A percentile compares a stretch with the other conserved stretches of the same genome.
Evolutionary conservation across 305 asterid species (phyloP).

Genomic region (Ajuga reptans): DNA sequence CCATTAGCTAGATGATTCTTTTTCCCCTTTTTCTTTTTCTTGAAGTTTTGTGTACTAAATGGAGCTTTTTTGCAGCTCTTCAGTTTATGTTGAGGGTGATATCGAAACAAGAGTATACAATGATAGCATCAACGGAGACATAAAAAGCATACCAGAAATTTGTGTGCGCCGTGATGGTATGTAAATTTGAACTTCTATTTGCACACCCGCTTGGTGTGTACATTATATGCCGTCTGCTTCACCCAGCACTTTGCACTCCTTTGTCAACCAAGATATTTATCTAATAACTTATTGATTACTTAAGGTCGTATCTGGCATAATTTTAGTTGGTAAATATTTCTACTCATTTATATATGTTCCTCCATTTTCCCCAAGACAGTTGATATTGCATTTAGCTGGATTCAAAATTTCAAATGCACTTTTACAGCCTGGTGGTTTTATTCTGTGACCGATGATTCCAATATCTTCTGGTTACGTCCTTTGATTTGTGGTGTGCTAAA

Average conservation of each 20-base stretch:
- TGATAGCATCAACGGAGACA: slow-evolving; percentile 77
- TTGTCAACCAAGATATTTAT: neutral
- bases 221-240: neutral
- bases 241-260: neutral
- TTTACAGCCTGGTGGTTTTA: neutral
- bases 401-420: neutral
- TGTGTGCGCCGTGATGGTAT: slow-evolving; percentile 92
- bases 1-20: neutral
- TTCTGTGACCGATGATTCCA: neutral
- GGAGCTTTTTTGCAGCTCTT: slow-evolving; percentile 55
- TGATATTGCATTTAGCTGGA: neutral
- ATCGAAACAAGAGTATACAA: slow-evolving; percentile 92
- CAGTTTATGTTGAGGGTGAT: slow-evolving; percentile 92
- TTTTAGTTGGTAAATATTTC: neutral
- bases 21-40: neutral
- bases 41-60: slow-evolving; percentile 25
- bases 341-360: neutral
- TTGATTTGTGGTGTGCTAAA: neutral
- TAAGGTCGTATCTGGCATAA: neutral
- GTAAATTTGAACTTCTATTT: slow-evolving; percentile 20
- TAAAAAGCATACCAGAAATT: slow-evolving; percentile 85
- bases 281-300: neutral
- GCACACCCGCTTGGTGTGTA: neutral
- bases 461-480: neutral
- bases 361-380: neutral